Evolutionary conservation across 208 protist species (phyloP).

Genomic region (Trypanosoma congolense): DNA sequence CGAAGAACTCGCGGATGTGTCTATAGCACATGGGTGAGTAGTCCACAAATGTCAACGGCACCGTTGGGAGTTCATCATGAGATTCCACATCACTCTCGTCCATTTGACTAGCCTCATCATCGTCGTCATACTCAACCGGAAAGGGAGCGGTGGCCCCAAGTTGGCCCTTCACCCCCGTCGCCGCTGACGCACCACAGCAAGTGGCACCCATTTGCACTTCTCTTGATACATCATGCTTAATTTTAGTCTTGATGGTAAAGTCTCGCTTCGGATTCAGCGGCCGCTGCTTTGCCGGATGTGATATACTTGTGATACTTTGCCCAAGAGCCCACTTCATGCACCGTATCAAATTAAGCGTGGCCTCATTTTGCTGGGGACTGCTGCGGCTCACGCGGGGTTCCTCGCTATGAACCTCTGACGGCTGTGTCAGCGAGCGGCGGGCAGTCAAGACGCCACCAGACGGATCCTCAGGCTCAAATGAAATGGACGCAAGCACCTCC

Average conservation of each 20-base stretch:
- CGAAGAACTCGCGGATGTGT: conserved; percentile 85
- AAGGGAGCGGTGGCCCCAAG: background rate
- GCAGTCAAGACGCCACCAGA: no score
- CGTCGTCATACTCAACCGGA: background rate
- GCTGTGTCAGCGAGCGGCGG: background rate
- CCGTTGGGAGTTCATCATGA: conserved; percentile 21
- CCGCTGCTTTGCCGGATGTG: conserved; percentile 72
- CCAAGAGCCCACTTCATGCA: conserved; percentile 81
- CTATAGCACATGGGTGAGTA: conserved; percentile 91
- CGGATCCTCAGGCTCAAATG: background rate
- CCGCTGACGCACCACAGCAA: conserved; percentile 30
- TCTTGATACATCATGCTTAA: conserved; percentile 27
- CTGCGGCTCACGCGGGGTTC: background rate
- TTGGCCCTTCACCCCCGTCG: background rate
- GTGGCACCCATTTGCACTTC: background rate
- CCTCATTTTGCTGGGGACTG: conserved; percentile 23
- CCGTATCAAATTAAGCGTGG: conserved; percentile 58
- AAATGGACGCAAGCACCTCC: conserved; percentile 1
- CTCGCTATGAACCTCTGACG: conserved; percentile 5
- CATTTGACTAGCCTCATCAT: conserved; percentile 5
- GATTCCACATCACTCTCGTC: conserved; percentile 40
- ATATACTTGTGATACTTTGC: conserved; percentile 76
- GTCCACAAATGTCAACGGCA: conserved; percentile 77
- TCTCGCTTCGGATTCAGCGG: conserved; percentile 73
- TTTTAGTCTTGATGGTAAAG: conserved; percentile 73